These are phyloP conservation scores for Acanthamoeba triangularis DNA, from an alignment of 208 protist genomes.

Conservation along the genomic window DNA sequence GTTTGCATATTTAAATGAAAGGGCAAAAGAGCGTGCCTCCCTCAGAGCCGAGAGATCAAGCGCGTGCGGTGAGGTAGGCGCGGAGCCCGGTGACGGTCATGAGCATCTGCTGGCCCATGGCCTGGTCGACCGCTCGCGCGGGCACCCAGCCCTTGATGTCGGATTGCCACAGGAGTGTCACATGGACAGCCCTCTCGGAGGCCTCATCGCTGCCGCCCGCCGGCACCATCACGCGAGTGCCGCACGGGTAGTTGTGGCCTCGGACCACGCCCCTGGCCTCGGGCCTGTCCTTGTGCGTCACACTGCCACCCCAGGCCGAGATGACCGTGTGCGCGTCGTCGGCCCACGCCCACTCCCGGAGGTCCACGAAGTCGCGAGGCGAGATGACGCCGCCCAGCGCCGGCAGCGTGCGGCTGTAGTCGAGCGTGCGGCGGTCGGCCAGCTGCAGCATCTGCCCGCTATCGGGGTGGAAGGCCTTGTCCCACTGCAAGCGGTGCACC, in stretches of 20 bases:
- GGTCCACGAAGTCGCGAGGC: slow-evolving; percentile 14
- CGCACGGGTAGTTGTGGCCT: slow-evolving; percentile 24
- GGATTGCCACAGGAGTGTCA: slow-evolving; percentile 49
- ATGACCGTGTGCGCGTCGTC: background rate
- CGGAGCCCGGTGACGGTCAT: background rate
- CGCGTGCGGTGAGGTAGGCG: background rate
- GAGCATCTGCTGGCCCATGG: slow-evolving; percentile 44
- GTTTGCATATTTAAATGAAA: too few relatives aligned
- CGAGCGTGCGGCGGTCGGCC: slow-evolving; percentile 48
- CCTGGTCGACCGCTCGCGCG: slow-evolving; percentile 2
- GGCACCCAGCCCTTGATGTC: slow-evolving; percentile 55
- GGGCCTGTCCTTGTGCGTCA: background rate
- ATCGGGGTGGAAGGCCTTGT: slow-evolving; percentile 58
- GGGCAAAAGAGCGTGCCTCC: too few relatives aligned
- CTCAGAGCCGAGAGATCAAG: background rate
- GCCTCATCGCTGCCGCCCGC: background rate
- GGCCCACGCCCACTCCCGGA: background rate
- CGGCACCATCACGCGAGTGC: background rate
- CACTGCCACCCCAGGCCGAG: slow-evolving; percentile 47
- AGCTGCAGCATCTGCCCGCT: slow-evolving; percentile 46
- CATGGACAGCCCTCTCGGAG: background rate
- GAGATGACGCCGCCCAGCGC: slow-evolving; percentile 57
- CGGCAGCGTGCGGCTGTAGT: slow-evolving; percentile 65
- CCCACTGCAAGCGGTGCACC: slow-evolving; percentile 11
- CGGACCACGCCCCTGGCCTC: slow-evolving; percentile 12